These are phyloP conservation scores for Macrocybe sp. DNA, from an alignment of 1,284 basidiomycete genomes.

Conservation along the genomic window DNA sequence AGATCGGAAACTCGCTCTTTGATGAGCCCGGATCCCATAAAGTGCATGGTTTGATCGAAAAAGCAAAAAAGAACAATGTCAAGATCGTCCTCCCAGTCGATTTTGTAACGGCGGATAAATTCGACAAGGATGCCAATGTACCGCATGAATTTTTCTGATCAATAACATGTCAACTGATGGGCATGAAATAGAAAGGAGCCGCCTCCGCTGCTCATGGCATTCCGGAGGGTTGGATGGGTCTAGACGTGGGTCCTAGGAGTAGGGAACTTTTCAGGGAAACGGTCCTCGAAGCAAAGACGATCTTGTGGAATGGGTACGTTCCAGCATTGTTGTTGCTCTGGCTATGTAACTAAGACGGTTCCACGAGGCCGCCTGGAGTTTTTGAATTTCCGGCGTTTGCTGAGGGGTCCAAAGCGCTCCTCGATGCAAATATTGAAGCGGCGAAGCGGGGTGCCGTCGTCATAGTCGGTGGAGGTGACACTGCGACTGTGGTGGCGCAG, in stretches of 20 bases:
- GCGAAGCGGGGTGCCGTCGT: conserved; percentile 86
- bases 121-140: conserved; percentile 87
- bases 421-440: conserved; percentile 87
- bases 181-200: conserved; percentile 49
- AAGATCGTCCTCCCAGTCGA: conserved; percentile 96
- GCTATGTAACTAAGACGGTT: neutral
- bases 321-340: neutral
- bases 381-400: conserved; percentile 97
- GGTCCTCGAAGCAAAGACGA: conserved; percentile 90
- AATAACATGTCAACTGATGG: neutral
- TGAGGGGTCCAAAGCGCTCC: conserved; percentile 78
- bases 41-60: conserved; percentile 81
- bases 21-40: conserved; percentile 90
- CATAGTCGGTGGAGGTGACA: conserved; percentile 94
- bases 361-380: conserved; percentile 82
- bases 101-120: conserved; percentile 93
- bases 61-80: conserved; percentile 93
- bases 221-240: conserved; percentile 92
- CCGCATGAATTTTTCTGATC: conserved; percentile 13
- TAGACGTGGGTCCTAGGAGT: conserved; percentile 85
- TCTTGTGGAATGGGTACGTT: conserved; percentile 93
- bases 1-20: conserved; percentile 94
- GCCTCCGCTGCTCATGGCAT: conserved; percentile 87
- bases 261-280: conserved; percentile 76
- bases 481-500: conserved; percentile 86